Percentiles rank a stretch among this genome's conserved stretches.
phyloP scores from a whole-genome alignment of 2,329 filamentous ascomycete species.

The Leptosphaerulina australis region DNA sequence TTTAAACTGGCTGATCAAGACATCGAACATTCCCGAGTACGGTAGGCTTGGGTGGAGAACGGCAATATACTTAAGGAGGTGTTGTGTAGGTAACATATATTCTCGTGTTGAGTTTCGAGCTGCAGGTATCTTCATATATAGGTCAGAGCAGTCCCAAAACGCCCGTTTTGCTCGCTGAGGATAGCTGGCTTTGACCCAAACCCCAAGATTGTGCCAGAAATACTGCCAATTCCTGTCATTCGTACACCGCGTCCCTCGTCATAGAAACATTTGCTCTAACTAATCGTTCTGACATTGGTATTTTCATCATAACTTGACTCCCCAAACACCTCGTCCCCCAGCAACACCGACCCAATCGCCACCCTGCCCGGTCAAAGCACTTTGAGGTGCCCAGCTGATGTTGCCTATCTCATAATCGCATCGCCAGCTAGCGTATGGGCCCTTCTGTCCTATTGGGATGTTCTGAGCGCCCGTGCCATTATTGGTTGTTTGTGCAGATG shows the following conservation, averaged over 20 bases:
- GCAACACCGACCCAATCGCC: constrained; percentile 86
- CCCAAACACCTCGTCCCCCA: constrained; percentile 81
- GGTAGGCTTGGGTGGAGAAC: too few species aligned
- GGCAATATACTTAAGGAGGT: too few species aligned
- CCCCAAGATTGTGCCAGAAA: neutral
- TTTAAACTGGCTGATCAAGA: too few species aligned
- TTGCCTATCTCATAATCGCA: constrained; percentile 89
- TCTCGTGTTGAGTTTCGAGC: neutral
- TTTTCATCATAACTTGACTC: constrained; percentile 61
- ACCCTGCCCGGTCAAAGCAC: constrained; percentile 67
- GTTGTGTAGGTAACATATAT: neutral
- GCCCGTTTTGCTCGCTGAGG: constrained; percentile 4
- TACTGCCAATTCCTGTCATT: constrained; percentile 3
- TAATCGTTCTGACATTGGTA: neutral
- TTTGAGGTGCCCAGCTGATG: constrained; percentile 81
- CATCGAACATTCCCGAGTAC: too few species aligned
- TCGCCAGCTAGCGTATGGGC: constrained; percentile 77
- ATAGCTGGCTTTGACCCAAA: neutral
- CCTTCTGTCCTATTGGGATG: constrained; percentile 60
- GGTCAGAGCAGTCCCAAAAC: constrained; percentile 2
- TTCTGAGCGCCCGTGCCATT: constrained; percentile 34
- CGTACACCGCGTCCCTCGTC: constrained; percentile 7
- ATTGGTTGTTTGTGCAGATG: constrained; percentile 35
- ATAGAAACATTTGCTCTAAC: neutral
- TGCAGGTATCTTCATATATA: constrained; percentile 3